Conservation (phyloP, 768 basidiomycete species). For the Dioszegia hungarica region DNA sequence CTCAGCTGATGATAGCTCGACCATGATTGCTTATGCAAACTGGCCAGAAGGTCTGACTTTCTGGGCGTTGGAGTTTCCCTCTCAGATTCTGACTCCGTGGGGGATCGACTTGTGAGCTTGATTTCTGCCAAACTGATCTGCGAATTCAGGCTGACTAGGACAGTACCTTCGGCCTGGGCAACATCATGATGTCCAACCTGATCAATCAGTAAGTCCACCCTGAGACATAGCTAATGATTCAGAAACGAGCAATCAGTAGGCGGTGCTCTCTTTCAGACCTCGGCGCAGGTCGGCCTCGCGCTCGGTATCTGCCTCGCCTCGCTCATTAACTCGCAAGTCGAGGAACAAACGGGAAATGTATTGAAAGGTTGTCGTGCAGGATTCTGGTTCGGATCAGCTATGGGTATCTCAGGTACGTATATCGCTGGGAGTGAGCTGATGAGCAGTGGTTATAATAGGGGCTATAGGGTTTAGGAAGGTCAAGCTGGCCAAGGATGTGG, state of each 20-base stretch:
- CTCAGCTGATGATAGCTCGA: background rate
- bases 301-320: slow-evolving; percentile 14
- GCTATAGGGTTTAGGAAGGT: background rate
- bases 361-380: slow-evolving; percentile 7
- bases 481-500: slow-evolving; percentile 7
- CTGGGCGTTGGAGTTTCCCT: slow-evolving; percentile 31
- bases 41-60: slow-evolving; percentile 23
- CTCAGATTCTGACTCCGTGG: slow-evolving; percentile 20
- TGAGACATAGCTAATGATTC: background rate
- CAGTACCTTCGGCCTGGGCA: slow-evolving; percentile 12
- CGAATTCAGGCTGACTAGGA: too few relatives aligned
- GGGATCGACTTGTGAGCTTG: slow-evolving; percentile 26
- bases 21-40: slow-evolving; percentile 25
- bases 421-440: background rate
- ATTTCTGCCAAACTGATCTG: background rate
- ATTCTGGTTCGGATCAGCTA: slow-evolving; percentile 13
- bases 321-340: slow-evolving; percentile 13
- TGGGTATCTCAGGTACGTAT: slow-evolving; percentile 12
- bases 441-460: background rate
- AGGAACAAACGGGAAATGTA: slow-evolving; percentile 6
- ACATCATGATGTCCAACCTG: slow-evolving; percentile 23
- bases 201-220: slow-evolving; percentile 8
- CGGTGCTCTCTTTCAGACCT: slow-evolving; percentile 25
- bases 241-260: slow-evolving; percentile 23
- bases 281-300: slow-evolving; percentile 5